Conservation (phyloP, 768 basidiomycete genomes). For the Rhizopogon roseolus region DNA sequence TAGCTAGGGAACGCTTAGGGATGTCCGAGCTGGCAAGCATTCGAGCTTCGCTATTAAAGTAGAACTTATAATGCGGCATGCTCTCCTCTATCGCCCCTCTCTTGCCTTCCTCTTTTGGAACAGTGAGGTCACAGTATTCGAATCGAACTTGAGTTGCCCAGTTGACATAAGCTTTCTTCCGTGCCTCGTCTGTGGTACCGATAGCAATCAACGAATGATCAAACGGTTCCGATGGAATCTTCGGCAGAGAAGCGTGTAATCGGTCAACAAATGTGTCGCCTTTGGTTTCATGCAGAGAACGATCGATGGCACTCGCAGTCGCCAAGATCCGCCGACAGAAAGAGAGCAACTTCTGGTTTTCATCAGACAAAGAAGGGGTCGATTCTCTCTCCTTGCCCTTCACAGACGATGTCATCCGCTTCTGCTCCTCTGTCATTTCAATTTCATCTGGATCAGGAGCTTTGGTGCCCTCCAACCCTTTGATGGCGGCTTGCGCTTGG, state of each 20-base stretch:
- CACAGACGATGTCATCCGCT: constrained; percentile 75
- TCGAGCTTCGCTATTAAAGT: constrained; percentile 77
- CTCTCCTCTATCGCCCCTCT: constrained; percentile 30
- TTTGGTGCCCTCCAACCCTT: constrained; percentile 72
- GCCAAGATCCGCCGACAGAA: constrained; percentile 86
- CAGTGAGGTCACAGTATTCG: constrained; percentile 85
- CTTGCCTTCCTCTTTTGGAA: constrained; percentile 28
- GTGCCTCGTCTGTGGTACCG: constrained; percentile 61
- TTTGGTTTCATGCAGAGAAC: constrained; percentile 84
- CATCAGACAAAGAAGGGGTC: constrained; percentile 47
- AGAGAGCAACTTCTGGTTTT: constrained; percentile 69
- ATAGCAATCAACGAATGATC: constrained; percentile 31
- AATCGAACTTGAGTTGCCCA: constrained; percentile 84
- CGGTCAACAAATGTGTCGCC: constrained; percentile 82
- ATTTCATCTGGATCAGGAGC: constrained; percentile 40
- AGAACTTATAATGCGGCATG: constrained; percentile 75
- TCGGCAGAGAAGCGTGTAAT: constrained; percentile 72
- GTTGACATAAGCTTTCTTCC: constrained; percentile 66
- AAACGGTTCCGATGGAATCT: constrained; percentile 51
- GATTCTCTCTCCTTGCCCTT: constrained; percentile 52
- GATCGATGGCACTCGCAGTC: constrained; percentile 82
- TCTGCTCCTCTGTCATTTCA: constrained; percentile 86
- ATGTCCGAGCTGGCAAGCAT: constrained; percentile 83
- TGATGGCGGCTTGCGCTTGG: constrained; percentile 89
- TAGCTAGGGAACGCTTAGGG: constrained; percentile 87